Base-by-base conservation (phyloP, 441 rosid genomes). In the Euphorbia corollata region DNA sequence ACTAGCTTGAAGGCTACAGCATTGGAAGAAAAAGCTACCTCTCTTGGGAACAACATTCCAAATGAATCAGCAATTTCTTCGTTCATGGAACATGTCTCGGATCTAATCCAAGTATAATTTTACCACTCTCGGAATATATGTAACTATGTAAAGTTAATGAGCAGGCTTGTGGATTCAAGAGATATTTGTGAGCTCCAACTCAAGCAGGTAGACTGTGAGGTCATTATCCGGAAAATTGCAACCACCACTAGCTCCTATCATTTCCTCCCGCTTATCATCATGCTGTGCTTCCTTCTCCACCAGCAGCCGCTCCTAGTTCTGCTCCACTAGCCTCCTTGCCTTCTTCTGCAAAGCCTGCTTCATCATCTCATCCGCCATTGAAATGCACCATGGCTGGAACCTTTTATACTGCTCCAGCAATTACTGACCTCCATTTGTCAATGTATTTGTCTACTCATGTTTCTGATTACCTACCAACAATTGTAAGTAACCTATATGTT, bases 301-400 rank as follows among this genome's bases (percentile, higher is more conserved):
- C 83, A 50, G 72, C 77, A 11, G 72, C 85, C 15, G 75, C 73
- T 63, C 72, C 81, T 63, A 2, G 6, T 32, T n/a, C 80, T 7
- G 73, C 81, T 6, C 79, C 74, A 36, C 80, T 73, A 8, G 65
- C 88, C 39, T 60, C 88, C 39, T 60, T 68, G 11, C 79, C 81
- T 7, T 19, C 86, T 6, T 83, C 81, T 36, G 77, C 81, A 43
- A 90, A 85, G 71, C 22, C 87, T 8, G 50, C 70, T 9, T 59
- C 74, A 10, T 76, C 96, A 59, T 84, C 88, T 63, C 92, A 84
- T 62, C 88, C 92, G 43, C 73, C 93, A 18, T 77, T 93, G 15
- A 86, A 85, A 63, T 86, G 95, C 72, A 96, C 99, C 32, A 91
- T 93, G 99, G 93, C 97, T 66, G 99, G 99, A 74, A 94, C 97